A percentile compares a stretch with the other conserved stretches of the same genome.
Evolutionary conservation across 306 rosid genomes (phyloP).

Genomic region (Inga leiocalycina): DNA sequence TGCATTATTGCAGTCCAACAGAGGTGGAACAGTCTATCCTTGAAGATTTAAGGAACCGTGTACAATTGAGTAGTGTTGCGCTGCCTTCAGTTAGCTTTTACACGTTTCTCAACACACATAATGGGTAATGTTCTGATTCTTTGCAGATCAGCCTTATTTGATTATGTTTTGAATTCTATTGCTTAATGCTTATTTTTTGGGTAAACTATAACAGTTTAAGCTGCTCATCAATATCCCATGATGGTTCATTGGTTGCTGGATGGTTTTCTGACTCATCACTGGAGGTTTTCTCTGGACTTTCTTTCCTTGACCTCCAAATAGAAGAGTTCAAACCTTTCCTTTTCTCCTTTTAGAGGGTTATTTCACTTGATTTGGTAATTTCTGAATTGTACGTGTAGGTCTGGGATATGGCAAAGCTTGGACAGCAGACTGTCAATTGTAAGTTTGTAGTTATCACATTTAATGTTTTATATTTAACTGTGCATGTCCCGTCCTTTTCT

Average conservation of each 20-base stretch:
- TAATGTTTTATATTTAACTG: slow-evolving; percentile 19
- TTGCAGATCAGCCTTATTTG: slow-evolving; percentile 26
- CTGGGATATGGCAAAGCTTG: slow-evolving; percentile 98
- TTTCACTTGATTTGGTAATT: slow-evolving; percentile 29
- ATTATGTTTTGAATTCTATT: slow-evolving; percentile 29
- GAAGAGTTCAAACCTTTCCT: background rate
- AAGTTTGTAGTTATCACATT: slow-evolving; percentile 45
- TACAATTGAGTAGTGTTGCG: slow-evolving; percentile 85
- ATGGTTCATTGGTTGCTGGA: slow-evolving; percentile 94
- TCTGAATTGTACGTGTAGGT: slow-evolving; percentile 52
- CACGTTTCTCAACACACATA: slow-evolving; percentile 84
- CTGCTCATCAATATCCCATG: slow-evolving; percentile 92
- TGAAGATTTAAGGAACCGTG: slow-evolving; percentile 96
- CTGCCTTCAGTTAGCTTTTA: slow-evolving; percentile 95
- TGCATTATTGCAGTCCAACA: slow-evolving; percentile 64
- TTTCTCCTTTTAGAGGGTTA: slow-evolving; percentile 10
- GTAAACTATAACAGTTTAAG: slow-evolving; percentile 61
- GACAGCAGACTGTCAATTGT: slow-evolving; percentile 72
- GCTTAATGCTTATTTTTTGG: slow-evolving; percentile 34
- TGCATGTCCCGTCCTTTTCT: slow-evolving; percentile 10
- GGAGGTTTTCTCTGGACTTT: slow-evolving; percentile 53
- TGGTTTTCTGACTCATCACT: slow-evolving; percentile 95
- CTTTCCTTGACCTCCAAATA: background rate
- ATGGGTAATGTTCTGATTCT: slow-evolving; percentile 57
- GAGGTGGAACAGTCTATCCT: slow-evolving; percentile 94